Conservation (phyloP, 805 yeast genomes). For the Starmerella vitae region DNA sequence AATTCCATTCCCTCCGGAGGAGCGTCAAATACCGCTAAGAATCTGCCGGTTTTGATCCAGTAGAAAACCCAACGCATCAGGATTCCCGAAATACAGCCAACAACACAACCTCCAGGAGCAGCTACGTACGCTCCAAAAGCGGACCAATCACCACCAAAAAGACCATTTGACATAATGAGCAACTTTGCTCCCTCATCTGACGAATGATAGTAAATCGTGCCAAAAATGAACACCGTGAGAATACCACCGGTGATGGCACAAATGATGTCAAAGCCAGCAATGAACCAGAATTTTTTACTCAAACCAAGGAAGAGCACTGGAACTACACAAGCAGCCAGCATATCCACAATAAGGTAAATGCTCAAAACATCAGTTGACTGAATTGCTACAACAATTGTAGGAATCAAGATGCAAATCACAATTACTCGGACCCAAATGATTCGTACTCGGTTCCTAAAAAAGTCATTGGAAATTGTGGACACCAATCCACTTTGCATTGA, state of each 20-base stretch:
- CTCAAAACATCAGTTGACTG: constrained; percentile 72
- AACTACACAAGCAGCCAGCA: constrained; percentile 72
- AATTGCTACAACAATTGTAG: constrained; percentile 71
- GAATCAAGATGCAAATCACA: constrained; percentile 70
- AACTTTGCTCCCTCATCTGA: constrained; percentile 69
- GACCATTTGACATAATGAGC: constrained; percentile 48
- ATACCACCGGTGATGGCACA: constrained; percentile 76
- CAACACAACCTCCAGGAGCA: constrained; percentile 70
- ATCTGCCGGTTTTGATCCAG: constrained; percentile 10
- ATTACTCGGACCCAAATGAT: constrained; percentile 52
- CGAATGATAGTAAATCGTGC: constrained; percentile 52
- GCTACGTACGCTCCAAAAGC: constrained; percentile 88
- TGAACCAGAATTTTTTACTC: constrained; percentile 48
- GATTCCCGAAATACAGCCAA: constrained; percentile 42
- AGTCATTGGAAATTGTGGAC: constrained; percentile 77
- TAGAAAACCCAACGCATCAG: constrained; percentile 23
- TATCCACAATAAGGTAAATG: constrained; percentile 80
- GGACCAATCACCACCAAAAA: constrained; percentile 78
- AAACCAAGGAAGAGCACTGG: constrained; percentile 77
- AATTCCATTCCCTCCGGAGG: constrained; percentile 13
- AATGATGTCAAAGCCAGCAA: constrained; percentile 69
- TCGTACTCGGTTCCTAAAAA: constrained; percentile 68
- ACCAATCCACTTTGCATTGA: constrained; percentile 79
- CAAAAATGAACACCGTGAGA: constrained; percentile 66
- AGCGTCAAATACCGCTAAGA: constrained; percentile 17